phyloP scores from a whole-genome alignment of 176 grass and related monocot genomes.

The Echinochloa phyllopogon region DNA sequence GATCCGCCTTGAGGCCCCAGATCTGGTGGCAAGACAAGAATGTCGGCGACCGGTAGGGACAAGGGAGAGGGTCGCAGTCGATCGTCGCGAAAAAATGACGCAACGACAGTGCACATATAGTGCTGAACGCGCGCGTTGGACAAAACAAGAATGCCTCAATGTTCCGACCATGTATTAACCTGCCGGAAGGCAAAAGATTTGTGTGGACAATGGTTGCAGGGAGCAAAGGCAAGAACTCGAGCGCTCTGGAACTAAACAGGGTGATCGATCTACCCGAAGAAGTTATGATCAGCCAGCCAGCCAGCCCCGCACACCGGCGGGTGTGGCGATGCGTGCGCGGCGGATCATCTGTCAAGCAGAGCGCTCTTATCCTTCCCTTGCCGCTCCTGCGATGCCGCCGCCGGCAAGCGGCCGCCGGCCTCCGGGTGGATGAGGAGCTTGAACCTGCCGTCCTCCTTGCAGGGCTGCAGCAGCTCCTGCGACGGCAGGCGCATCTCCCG shows the following conservation, averaged over 20 bases:
- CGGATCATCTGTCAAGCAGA: constrained; percentile 14
- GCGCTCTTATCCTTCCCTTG: not conserved
- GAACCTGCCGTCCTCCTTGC: constrained; percentile 71
- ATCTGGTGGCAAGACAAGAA: too few species aligned
- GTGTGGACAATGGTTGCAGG: constrained; percentile 31
- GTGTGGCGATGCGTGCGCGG: not conserved
- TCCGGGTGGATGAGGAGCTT: constrained; percentile 61
- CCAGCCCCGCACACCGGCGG: not conserved
- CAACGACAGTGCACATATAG: not conserved
- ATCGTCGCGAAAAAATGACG: too few species aligned
- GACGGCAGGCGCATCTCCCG: constrained; percentile 71
- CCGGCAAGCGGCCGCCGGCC: constrained; percentile 8
- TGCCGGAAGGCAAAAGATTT: constrained; percentile 34
- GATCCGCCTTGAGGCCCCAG: too few species aligned
- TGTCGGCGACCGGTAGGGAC: too few species aligned
- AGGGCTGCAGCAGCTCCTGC: constrained; percentile 63
- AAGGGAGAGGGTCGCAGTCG: too few species aligned
- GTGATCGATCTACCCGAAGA: not conserved
- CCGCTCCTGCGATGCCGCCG: constrained; percentile 5
- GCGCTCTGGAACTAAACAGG: not conserved
- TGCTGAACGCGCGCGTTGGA: not conserved
- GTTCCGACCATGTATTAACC: constrained; percentile 20
- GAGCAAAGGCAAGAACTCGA: not conserved
- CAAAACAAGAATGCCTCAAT: constrained; percentile 2
- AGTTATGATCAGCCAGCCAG: constrained; percentile 1